These are phyloP conservation scores for Fraxinus sp. DNA, from an alignment of 305 asterid genomes.

Conservation along the genomic window DNA sequence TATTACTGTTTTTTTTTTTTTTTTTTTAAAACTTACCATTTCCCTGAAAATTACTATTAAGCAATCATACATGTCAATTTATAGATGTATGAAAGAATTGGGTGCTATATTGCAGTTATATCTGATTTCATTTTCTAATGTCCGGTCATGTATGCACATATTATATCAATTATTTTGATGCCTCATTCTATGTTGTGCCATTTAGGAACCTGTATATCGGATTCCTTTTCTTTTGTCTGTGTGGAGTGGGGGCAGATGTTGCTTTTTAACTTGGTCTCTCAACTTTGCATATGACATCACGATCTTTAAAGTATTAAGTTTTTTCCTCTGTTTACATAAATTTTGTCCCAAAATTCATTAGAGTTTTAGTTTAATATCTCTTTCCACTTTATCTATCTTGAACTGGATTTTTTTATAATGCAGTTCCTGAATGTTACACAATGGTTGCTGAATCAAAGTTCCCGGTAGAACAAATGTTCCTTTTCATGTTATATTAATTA, in stretches of 20 bases:
- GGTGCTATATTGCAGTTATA: background rate
- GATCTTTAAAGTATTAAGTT: background rate
- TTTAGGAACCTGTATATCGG: conserved; percentile 23
- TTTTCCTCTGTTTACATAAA: background rate
- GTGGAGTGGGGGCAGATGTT: conserved; percentile 4
- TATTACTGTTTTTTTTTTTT: background rate
- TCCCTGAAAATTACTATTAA: background rate
- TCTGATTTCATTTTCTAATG: background rate
- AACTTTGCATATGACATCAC: background rate
- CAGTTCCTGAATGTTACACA: conserved; percentile 79
- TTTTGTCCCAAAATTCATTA: background rate
- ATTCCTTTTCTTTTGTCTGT: background rate
- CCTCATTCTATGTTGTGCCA: conserved; percentile 1
- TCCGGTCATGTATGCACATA: background rate
- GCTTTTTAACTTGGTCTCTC: background rate
- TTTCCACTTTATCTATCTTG: conserved; percentile 21
- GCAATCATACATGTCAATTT: background rate
- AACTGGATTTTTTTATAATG: conserved; percentile 30
- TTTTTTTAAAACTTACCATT: background rate
- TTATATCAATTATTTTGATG: background rate
- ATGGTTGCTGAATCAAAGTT: conserved; percentile 83
- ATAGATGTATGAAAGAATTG: background rate
- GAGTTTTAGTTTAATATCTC: conserved; percentile 9
- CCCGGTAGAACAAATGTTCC: conserved; percentile 50
- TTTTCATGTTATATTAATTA: conserved; percentile 10